These are phyloP conservation scores for Epichloe elymi DNA, from an alignment of 2,329 filamentous ascomycete genomes.

Conservation along the genomic window DNA sequence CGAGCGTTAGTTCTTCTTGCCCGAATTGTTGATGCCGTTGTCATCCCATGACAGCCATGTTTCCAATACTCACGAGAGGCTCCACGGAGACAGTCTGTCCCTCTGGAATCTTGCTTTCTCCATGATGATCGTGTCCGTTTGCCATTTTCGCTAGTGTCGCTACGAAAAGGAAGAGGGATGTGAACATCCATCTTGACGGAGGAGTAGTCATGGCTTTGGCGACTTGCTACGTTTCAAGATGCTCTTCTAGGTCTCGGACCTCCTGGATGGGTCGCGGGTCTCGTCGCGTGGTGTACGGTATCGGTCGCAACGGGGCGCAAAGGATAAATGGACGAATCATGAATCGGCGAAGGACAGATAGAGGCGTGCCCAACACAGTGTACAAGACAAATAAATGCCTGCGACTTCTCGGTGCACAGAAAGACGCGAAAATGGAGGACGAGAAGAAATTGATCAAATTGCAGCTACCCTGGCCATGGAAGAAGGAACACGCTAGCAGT, in stretches of 20 bases:
- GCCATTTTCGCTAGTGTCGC: constrained; percentile 13
- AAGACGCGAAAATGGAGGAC: background rate
- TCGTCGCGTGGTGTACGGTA: background rate
- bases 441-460: background rate
- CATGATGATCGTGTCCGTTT: constrained; percentile 36
- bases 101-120: constrained; percentile 46
- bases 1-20: constrained; percentile 18
- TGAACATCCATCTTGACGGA: constrained; percentile 7
- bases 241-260: constrained; percentile 1
- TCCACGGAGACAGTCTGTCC: constrained; percentile 58
- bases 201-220: constrained; percentile 10
- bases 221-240: constrained; percentile 5
- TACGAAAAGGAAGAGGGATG: constrained; percentile 10
- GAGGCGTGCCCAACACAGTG: background rate
- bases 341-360: background rate
- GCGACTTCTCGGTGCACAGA: constrained; percentile 1
- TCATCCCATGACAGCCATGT: background rate
- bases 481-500: background rate
- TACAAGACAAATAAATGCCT: constrained; percentile 14
- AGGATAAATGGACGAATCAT: background rate
- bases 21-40: background rate
- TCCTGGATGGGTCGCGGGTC: background rate
- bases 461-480: background rate
- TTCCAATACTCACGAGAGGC: constrained; percentile 46
- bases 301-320: background rate